Evolutionary conservation across 2,329 filamentous ascomycete species (phyloP), one percentile per base, ranked within the genome.

Genomic region (Epichloe baconii): DNA sequence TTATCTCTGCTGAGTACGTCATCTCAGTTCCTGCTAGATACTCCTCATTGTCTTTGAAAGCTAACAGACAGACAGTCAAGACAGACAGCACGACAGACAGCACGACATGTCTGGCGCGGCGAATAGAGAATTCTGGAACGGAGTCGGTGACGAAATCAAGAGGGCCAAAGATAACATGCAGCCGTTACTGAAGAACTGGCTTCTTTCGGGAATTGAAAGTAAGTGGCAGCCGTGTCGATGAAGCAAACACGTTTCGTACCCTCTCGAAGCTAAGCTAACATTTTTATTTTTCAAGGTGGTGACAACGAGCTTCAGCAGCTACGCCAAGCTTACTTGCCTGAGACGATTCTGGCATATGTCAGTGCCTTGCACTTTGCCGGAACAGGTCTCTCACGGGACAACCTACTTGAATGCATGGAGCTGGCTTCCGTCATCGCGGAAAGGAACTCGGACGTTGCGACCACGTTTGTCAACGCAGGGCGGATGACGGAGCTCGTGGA

Each of bases 361-460:
- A 83, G 79, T 59, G 83, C 86, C 1, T 72, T 97, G 47, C 86
- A 94, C 64, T 86, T 85, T 61, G 85, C 86, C 0, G 88, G 88
- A 3, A 82, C 81, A 45, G 76, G 80, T 47, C 71, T 94, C 43
- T 84, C 82, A 44, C 82, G 88, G 43, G 86, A 91, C 53, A 79
- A 85, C 57, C 74, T 95, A 17, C 76, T 93, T 26, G 83, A 91
- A 62, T 86, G 84, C 60, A 91, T 98, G 86, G 87, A 95, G 53
- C 73, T 98, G 15, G 83, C 88, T 1, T 81, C 83, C 1, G 64
- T 82, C 2, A 77, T 95, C 48, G 88, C 91, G 2, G 81, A 85
- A 52, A 79, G 82, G 56, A 78, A 76, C 54, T 82, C 82, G 23
- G 82, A 84, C 57, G 67, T 91, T 41, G 79, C 83, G 1, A 68